Evolutionary conservation across 2,329 filamentous ascomycete species (phyloP).

Genomic region (Botrytis fabae): DNA sequence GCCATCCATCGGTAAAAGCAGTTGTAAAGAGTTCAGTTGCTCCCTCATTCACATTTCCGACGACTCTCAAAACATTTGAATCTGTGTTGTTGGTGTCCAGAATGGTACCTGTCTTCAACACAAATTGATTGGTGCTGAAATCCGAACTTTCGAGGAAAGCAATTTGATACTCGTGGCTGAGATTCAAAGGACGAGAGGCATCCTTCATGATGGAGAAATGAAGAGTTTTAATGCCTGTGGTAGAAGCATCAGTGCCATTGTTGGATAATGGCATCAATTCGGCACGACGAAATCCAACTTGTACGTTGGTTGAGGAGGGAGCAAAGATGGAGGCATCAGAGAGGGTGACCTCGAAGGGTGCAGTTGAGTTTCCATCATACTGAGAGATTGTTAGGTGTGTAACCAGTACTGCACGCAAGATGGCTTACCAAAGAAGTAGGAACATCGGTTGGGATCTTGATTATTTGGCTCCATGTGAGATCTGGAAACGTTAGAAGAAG

Average conservation of each 20-base stretch:
- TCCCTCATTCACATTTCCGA: constrained; percentile 46
- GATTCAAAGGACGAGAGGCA: constrained; percentile 51
- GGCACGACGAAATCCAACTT: constrained; percentile 61
- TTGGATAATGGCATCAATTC: constrained; percentile 52
- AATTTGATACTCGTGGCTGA: constrained; percentile 47
- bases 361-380: constrained; percentile 28
- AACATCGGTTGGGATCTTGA: constrained; percentile 48
- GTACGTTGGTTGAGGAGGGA: constrained; percentile 49
- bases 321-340: constrained; percentile 59
- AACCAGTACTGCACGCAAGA: constrained; percentile 23
- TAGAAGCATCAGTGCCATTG: constrained; percentile 52
- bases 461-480: constrained; percentile 52
- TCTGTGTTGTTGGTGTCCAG: constrained; percentile 41
- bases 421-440: constrained; percentile 43
- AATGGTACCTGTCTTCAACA: constrained; percentile 56
- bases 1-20: constrained; percentile 54
- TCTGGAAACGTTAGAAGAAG: constrained; percentile 36
- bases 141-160: constrained; percentile 47
- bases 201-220: constrained; percentile 62
- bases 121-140: constrained; percentile 53
- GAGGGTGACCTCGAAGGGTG: constrained; percentile 30
- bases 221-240: constrained; percentile 57
- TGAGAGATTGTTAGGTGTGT: constrained; percentile 1
- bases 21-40: constrained; percentile 54
- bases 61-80: constrained; percentile 2